These are phyloP conservation scores for Chlamydomonas schloesseri DNA, from an alignment of 139 green algal species.

Conservation along the genomic window DNA sequence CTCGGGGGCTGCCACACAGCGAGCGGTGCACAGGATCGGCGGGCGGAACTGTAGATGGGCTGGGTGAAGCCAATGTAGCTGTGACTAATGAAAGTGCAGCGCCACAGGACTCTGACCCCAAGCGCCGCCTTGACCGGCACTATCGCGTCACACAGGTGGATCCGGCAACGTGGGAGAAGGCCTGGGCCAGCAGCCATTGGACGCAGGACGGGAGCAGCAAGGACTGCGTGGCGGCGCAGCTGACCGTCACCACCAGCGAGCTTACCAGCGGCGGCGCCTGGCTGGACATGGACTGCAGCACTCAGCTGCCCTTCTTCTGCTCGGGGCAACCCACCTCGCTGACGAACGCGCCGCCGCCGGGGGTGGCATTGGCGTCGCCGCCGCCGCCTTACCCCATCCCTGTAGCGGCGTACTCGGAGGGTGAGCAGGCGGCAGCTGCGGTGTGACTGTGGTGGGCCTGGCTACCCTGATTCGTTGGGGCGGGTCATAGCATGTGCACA, in stretches of 20 bases:
- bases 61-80: no score
- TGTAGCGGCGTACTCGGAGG: background rate
- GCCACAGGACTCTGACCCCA: no score
- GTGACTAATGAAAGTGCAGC: no score
- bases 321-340: background rate
- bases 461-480: no score
- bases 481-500: no score
- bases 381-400: background rate
- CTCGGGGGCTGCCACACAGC: background rate
- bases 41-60: no score
- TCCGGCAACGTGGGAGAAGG: background rate
- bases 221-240: slow-evolving; percentile 43
- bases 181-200: slow-evolving; percentile 31
- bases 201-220: background rate
- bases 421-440: background rate
- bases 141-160: background rate
- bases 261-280: slow-evolving; percentile 11
- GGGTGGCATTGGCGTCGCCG: background rate
- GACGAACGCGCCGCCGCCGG: no score
- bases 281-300: slow-evolving; percentile 17
- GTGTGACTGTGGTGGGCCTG: no score
- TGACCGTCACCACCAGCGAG: background rate
- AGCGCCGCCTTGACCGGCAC: no score
- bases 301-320: slow-evolving; percentile 30
- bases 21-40: no score